Percentiles rank a stretch among this genome's conserved stretches.
These are phyloP conservation scores for Gaeumannomyces tritici DNA, from an alignment of 2,329 filamentous ascomycete species.

Conservation along the genomic window DNA sequence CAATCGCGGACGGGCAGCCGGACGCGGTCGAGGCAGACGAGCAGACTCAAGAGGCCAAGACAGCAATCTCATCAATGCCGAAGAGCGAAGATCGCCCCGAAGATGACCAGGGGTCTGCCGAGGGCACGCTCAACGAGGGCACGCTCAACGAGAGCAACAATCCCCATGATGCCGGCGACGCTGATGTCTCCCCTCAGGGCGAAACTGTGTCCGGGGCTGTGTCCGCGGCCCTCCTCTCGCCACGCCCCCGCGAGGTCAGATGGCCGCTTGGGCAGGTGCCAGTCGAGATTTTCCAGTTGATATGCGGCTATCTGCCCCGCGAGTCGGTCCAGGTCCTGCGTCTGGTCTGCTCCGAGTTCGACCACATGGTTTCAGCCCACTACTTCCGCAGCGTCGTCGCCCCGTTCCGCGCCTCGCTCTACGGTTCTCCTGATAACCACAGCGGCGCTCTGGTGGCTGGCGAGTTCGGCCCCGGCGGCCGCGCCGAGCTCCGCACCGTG, in stretches of 20 bases:
- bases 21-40: not conserved
- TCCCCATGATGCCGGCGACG: too few relatives aligned
- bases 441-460: not conserved
- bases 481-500: conserved; percentile 20
- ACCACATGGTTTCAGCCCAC: conserved; percentile 14
- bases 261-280: conserved; percentile 29
- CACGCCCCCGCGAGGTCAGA: not conserved
- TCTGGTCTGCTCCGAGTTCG: conserved; percentile 48
- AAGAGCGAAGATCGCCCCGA: not conserved
- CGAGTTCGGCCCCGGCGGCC: not conserved
- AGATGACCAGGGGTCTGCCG: too few relatives aligned
- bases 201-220: too few relatives aligned
- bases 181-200: too few relatives aligned
- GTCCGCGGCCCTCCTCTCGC: too few relatives aligned
- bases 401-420: conserved; percentile 56
- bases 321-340: conserved; percentile 51
- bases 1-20: not conserved
- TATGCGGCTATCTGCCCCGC: conserved; percentile 44
- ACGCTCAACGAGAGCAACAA: not conserved
- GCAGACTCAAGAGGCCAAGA: not conserved
- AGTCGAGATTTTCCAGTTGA: conserved; percentile 51
- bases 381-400: conserved; percentile 56
- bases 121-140: not conserved
- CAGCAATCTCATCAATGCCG: not conserved
- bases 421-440: conserved; percentile 22